Evolutionary conservation across 2,329 filamentous ascomycete species (phyloP).

Genomic region (Cladosporium sp.): DNA sequence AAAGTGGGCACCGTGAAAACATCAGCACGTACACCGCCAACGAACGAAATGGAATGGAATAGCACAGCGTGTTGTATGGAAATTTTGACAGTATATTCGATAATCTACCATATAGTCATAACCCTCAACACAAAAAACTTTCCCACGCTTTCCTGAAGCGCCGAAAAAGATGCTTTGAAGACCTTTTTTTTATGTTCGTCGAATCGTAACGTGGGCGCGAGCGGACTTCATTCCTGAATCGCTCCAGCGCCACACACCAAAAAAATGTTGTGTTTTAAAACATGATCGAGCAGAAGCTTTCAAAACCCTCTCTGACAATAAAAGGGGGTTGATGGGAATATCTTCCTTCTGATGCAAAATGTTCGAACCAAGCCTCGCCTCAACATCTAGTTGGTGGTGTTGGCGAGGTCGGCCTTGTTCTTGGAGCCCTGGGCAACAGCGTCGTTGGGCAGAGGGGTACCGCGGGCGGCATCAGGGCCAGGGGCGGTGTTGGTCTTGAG

Average conservation of each 20-base stretch:
- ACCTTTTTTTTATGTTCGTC: neutral
- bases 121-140: neutral
- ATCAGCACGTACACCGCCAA: neutral
- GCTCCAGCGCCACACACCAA: slow-evolving; percentile 1
- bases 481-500: slow-evolving; percentile 56
- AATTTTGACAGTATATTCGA: neutral
- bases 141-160: neutral
- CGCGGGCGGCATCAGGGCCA: slow-evolving; percentile 61
- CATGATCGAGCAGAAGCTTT: slow-evolving; percentile 9
- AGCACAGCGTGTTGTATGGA: neutral
- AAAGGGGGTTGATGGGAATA: neutral
- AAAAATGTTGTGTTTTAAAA: slow-evolving; percentile 3
- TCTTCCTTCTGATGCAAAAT: neutral
- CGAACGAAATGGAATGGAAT: neutral
- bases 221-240: neutral
- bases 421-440: slow-evolving; percentile 53
- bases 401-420: slow-evolving; percentile 41
- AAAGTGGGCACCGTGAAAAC: neutral
- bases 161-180: neutral
- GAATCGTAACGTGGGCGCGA: slow-evolving; percentile 16
- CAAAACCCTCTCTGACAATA: neutral
- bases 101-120: neutral
- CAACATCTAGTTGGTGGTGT: slow-evolving; percentile 41
- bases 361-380: neutral
- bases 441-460: slow-evolving; percentile 61